A percentile compares a stretch with the other conserved stretches of the same genome.
These are phyloP conservation scores for Quercus tomentella DNA, from an alignment of 331 rosid species.

Conservation along the genomic window DNA sequence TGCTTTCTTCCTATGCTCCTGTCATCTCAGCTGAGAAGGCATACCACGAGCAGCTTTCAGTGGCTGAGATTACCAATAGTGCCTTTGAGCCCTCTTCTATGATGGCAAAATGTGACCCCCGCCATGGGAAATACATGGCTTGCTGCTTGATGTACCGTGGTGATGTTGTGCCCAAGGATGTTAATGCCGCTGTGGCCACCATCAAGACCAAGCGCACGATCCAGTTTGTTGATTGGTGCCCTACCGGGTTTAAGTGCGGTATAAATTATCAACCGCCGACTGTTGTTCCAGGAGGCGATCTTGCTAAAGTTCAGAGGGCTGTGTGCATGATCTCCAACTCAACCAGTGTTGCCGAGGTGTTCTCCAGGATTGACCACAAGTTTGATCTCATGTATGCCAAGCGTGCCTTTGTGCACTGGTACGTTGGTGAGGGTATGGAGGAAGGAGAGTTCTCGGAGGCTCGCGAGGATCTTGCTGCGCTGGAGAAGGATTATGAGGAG, in stretches of 20 bases:
- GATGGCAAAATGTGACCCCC: constrained; percentile 91
- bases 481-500: constrained; percentile 84
- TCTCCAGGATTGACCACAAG: constrained; percentile 69
- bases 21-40: constrained; percentile 85
- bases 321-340: constrained; percentile 86
- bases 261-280: constrained; percentile 86
- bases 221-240: constrained; percentile 89
- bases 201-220: constrained; percentile 85
- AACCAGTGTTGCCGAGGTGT: constrained; percentile 81
- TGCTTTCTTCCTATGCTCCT: constrained; percentile 86
- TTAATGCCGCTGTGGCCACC: constrained; percentile 77
- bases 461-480: constrained; percentile 81
- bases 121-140: constrained; percentile 86
- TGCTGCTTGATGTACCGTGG: constrained; percentile 86
- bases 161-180: constrained; percentile 85
- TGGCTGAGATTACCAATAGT: constrained; percentile 83
- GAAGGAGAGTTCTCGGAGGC: constrained; percentile 89
- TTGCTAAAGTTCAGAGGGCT: constrained; percentile 82
- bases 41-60: constrained; percentile 76
- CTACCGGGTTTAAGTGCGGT: constrained; percentile 81
- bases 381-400: constrained; percentile 80
- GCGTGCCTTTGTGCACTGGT: constrained; percentile 85
- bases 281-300: constrained; percentile 78
- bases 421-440: constrained; percentile 87
- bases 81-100: constrained; percentile 78